Evolutionary conservation across 352 stramenopile species (phyloP), one percentile per base, ranked within the genome.

Genomic region (Globisporangium spiculum): DNA sequence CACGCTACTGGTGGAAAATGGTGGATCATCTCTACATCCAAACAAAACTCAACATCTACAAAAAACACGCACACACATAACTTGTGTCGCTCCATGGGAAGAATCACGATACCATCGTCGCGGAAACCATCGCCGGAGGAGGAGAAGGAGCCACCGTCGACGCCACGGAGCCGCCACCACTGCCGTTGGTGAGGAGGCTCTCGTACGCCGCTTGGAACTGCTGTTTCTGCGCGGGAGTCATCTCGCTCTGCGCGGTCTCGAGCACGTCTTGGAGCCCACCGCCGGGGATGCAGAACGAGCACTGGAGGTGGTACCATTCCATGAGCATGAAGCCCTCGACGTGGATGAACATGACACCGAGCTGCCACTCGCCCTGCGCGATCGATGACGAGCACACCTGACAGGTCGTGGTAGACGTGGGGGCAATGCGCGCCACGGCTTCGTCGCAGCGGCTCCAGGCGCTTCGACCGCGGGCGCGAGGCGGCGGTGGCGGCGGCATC

Each of bases 271-370:
- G 72, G 38, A 90, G 70, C 18, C 74, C 74, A 58, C 73, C 75
- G 62, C 76, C 82, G 2, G 84, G 81, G n/a, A 92, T 73, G 59
- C 69, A 68, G 48, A 74, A 72, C 59, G 75, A 79, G 75, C 86
- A 94, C 53, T 78, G 72, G 30, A 94, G 67, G 69, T 94, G 86
- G 71, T 92, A 81, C 86, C 86, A 94, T 71, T 94, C 86, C 83
- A 94, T 91, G 68, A 94, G 79, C 86, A 94, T 92, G 76, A 92
- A 94, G 63, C 86, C 86, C 48, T 94, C 86, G 67, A 91, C 75
- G 76, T 94, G 86, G 68, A 92, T 84, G 70, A 92, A 94, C 86
- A 94, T 94, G 71, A 91, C 81, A 1, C 86, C 86, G 62, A 94
- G 72, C 60, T 92, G 84, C 80, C 86, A 91, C 55, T 81, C 71